A percentile compares a stretch with the other conserved stretches of the same genome.
Evolutionary conservation across 2,329 filamentous ascomycete genomes (phyloP).

Genomic region (Sporothrix curviconia): DNA sequence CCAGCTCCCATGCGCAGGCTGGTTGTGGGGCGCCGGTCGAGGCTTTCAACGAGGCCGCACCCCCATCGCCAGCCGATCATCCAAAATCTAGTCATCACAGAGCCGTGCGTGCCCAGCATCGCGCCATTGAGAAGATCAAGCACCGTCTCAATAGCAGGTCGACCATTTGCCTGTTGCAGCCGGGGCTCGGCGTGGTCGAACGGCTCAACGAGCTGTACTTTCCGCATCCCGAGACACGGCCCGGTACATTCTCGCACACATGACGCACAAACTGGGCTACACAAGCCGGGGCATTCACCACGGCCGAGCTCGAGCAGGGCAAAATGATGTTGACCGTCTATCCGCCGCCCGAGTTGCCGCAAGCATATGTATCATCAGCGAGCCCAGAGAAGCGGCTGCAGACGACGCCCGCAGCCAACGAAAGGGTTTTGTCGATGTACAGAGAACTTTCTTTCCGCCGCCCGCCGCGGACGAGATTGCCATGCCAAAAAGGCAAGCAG

Average conservation of each 20-base stretch:
- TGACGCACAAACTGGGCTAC: constrained; percentile 41
- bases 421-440: too few species aligned
- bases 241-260: constrained; percentile 70
- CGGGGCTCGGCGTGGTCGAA: constrained; percentile 72
- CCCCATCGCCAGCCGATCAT: constrained; percentile 18
- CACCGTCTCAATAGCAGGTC: constrained; percentile 29
- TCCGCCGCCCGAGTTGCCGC: not conserved
- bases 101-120: constrained; percentile 24
- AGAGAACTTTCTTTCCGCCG: too few species aligned
- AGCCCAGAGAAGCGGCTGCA: not conserved
- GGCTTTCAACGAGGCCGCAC: not conserved
- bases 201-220: constrained; percentile 67
- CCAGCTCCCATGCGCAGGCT: too few species aligned
- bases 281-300: constrained; percentile 15
- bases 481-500: too few species aligned
- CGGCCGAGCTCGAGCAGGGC: constrained; percentile 28
- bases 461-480: too few species aligned
- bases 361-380: too few species aligned
- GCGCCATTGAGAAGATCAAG: constrained; percentile 22
- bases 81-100: constrained; percentile 28
- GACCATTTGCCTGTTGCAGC: constrained; percentile 30
- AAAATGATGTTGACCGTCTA: constrained; percentile 30
- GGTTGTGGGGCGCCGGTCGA: too few species aligned
- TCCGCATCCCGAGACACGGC: constrained; percentile 55
- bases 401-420: too few species aligned